phyloP scores from a whole-genome alignment of 2,329 filamentous ascomycete species.

The Colletotrichum tropicale region DNA sequence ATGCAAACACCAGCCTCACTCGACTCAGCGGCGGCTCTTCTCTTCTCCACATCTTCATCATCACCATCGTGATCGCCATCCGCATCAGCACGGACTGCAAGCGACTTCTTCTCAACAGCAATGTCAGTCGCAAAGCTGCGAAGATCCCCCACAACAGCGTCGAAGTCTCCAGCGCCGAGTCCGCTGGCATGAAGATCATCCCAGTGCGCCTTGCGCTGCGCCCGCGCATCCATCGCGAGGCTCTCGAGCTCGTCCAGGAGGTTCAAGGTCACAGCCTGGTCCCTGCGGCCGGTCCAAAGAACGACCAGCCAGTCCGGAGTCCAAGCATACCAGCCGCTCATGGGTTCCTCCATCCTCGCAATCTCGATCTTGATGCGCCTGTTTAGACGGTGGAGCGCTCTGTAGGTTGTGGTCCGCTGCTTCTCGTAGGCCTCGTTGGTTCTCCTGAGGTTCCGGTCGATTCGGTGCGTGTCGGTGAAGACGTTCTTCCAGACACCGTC shows the following conservation, averaged over 20 bases:
- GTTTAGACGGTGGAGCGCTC: neutral
- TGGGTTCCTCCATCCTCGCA: neutral
- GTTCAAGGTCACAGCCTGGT: neutral
- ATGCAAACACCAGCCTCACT: neutral
- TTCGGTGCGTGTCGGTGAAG: neutral
- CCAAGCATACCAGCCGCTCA: neutral
- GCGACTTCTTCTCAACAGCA: neutral
- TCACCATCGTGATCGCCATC: neutral
- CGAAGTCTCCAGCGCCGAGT: neutral
- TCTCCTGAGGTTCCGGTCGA: neutral
- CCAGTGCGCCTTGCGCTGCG: neutral
- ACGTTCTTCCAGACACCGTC: neutral
- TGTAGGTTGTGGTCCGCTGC: neutral
- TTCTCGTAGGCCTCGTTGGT: neutral
- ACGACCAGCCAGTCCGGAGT: neutral
- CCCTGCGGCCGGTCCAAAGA: neutral
- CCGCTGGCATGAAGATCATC: neutral
- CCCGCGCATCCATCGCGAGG: neutral
- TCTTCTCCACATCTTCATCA: neutral
- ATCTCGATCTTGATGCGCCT: neutral
- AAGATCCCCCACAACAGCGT: neutral
- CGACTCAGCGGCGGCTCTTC: neutral
- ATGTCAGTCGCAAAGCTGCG: neutral
- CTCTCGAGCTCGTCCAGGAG: neutral
- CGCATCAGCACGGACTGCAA: neutral